phyloP scores from a whole-genome alignment of 1,284 basidiomycete species.

The Microbotryum violaceum region DNA sequence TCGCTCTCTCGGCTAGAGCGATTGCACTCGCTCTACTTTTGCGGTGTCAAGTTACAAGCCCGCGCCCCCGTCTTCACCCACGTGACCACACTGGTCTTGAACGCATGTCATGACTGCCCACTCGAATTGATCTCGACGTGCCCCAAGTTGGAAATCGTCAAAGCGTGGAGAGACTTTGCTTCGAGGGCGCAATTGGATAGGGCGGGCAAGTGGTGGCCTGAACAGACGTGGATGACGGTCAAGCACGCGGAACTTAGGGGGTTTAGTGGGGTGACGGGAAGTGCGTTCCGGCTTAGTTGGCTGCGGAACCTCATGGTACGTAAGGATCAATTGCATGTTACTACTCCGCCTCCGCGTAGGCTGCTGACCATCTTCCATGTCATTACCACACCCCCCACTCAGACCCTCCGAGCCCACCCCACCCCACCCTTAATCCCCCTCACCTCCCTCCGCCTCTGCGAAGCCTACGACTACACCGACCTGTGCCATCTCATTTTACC shows the following conservation, averaged over 20 bases:
- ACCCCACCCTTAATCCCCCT: conserved; percentile 3
- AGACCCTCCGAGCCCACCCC: not conserved
- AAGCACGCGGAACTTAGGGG: conserved; percentile 5
- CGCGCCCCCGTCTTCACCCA: not conserved
- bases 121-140: conserved; percentile 1
- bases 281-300: not conserved
- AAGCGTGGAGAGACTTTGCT: conserved; percentile 8
- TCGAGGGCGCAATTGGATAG: too few relatives aligned
- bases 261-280: not conserved
- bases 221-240: conserved; percentile 3
- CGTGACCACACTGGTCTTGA: not conserved
- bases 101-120: conserved; percentile 7
- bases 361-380: not conserved
- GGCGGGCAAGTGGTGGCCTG: not conserved
- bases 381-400: not conserved
- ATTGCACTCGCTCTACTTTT: conserved; percentile 8
- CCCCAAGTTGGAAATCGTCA: not conserved
- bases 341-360: too few relatives aligned
- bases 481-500: conserved; percentile 1
- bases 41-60: conserved; percentile 6
- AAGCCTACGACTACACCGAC: not conserved
- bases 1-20: not conserved
- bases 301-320: not conserved
- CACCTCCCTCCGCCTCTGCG: conserved; percentile 9
- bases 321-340: not conserved